Evolutionary conservation across 345 rosid species (phyloP), one percentile per base, ranked within the genome.

Genomic region (Salix brachista): DNA sequence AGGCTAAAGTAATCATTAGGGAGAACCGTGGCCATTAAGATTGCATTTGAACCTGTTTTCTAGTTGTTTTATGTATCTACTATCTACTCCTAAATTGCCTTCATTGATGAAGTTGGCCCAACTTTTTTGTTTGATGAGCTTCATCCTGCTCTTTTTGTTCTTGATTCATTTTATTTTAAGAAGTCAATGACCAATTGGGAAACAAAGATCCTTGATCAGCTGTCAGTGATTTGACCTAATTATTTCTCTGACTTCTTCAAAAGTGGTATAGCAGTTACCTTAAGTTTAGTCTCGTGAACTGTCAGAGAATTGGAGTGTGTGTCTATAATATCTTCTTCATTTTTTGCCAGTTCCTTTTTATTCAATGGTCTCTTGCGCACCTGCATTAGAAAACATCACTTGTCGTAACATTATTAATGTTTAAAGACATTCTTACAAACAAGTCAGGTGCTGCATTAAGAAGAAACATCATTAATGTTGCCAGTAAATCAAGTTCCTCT

Each of bases 281-380:
- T 96, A 16, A 96, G 90, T 86, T 96, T 96, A 11, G 98, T 92
- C 80, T 96, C 98, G 82, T 96, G 92, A 79, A 96, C 98, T 25
- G 95, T 93, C 65, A 96, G 54, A 26, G 92, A 77, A 78, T 93
- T 96, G 75, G 85, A 86, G 82, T 72, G 79, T 41, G 99, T 92
- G 73, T 91, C 98, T 77, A 96, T 76, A 39, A 93, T 93, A 83
- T 96, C 99, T 84, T 93, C 97, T 87, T 96, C 99, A 75, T 90
- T 93, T 86, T 91, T 93, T 9, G 98, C 85, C 18, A 91, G 83
- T 83, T 96, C 99, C 83, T 96, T 96, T 83, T 96, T 93, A 81
- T 96, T 96, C 82, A 96, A 88, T 64, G 98, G 98, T 83, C 99
- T 85, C 89, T 96, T 96, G 68, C 99, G 96, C 75, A 96, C 99